Conservation (phyloP, 1,284 basidiomycete species). For the Trichosporon sp. region DNA sequence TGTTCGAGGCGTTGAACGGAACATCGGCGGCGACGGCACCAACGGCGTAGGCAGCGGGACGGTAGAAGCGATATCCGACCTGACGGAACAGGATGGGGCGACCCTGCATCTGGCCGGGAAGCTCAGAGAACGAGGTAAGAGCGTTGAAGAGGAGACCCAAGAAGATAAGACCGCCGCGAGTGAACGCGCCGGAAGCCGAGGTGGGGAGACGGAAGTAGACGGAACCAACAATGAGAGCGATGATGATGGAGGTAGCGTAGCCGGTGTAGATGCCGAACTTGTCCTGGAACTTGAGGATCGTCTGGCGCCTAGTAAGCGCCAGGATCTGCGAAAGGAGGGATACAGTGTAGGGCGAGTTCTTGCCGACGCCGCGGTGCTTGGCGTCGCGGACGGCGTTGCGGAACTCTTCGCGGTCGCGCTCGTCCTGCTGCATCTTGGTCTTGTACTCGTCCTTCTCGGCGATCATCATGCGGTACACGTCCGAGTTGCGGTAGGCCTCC, state of each 20-base stretch:
- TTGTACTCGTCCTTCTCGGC: constrained; percentile 68
- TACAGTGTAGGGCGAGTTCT: constrained; percentile 84
- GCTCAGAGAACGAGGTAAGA: constrained; percentile 62
- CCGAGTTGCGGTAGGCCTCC: constrained; percentile 66
- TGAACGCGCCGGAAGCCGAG: constrained; percentile 79
- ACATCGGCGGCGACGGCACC: constrained; percentile 58
- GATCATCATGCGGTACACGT: constrained; percentile 61
- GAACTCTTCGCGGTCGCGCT: constrained; percentile 71
- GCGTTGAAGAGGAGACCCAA: constrained; percentile 68
- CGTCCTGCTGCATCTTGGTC: constrained; percentile 65
- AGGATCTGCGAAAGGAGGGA: constrained; percentile 73
- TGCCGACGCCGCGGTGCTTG: constrained; percentile 77
- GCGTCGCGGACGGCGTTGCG: constrained; percentile 72
- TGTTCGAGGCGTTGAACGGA: constrained; percentile 59
- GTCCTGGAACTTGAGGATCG: constrained; percentile 74
- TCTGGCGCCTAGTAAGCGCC: constrained; percentile 73
- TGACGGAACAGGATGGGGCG: constrained; percentile 67
- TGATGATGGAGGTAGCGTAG: constrained; percentile 62
- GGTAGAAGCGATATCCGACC: constrained; percentile 77
- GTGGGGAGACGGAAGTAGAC: constrained; percentile 72
- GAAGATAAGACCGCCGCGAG: constrained; percentile 82
- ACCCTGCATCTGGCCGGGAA: constrained; percentile 64
- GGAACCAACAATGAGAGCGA: constrained; percentile 73
- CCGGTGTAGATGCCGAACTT: constrained; percentile 76
- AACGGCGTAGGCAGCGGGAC: constrained; percentile 60